Conservation (phyloP, 164 flowering plant genomes). For the grape (Vitis vinifera) region ASM3070453v1 NC_081817.1:24093501-24094000, state of each 20-base stretch:
- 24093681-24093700: background rate
- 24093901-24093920: conserved; percentile 1
- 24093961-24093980: too few species aligned
- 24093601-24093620: conserved; percentile 10
- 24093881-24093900: background rate
- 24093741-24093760: conserved; percentile 6
- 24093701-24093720: conserved; percentile 6
- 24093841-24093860: conserved; percentile 5
- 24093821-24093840: conserved; percentile 10
- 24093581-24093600: conserved; percentile 5
- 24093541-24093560: background rate
- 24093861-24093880: conserved; percentile 17
- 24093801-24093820: background rate
- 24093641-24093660: conserved; percentile 22
- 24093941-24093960: conserved; percentile 5
- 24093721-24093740: conserved; percentile 17
- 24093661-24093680: conserved; percentile 1
- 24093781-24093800: background rate
- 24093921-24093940: conserved; percentile 4
- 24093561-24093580: conserved; percentile 8
- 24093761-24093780: background rate
- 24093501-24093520: conserved; percentile 5
- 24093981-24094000: too few species aligned
- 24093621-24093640: conserved; percentile 4
- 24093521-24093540: conserved; percentile 3